phyloP scores from a whole-genome alignment of 495 filamentous ascomycete genomes.

The Trichoderma gamsii region DNA sequence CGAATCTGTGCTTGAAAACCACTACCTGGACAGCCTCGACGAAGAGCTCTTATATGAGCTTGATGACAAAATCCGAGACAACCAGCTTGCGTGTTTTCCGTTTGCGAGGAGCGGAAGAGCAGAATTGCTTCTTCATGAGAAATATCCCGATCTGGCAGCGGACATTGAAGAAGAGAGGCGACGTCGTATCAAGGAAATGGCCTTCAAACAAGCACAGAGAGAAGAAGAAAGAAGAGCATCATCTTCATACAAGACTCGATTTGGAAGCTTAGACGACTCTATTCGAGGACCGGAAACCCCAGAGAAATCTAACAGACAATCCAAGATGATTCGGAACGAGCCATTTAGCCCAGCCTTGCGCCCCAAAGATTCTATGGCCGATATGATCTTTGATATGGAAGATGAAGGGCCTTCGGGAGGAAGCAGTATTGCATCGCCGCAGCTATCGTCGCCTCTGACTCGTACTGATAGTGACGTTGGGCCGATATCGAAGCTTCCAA shows the following conservation, averaged over 20 bases:
- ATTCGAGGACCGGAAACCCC: constrained; percentile 43
- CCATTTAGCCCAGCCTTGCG: constrained; percentile 55
- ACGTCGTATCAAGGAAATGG: constrained; percentile 43
- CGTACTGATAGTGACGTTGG: neutral
- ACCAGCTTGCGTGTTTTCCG: constrained; percentile 69
- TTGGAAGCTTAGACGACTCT: constrained; percentile 52
- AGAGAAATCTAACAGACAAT: constrained; percentile 46
- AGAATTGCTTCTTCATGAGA: constrained; percentile 62
- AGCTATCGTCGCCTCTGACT: constrained; percentile 2
- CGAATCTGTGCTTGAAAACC: constrained; percentile 83
- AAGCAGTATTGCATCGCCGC: constrained; percentile 23
- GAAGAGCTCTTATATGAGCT: constrained; percentile 73
- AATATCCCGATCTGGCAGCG: constrained; percentile 54
- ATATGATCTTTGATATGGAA: constrained; percentile 93
- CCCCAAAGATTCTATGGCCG: constrained; percentile 57
- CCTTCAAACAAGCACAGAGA: constrained; percentile 51
- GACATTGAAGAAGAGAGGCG: constrained; percentile 49
- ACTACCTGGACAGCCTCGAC: constrained; percentile 79
- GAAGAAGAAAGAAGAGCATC: constrained; percentile 53
- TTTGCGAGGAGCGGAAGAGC: constrained; percentile 69
- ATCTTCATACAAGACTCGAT: constrained; percentile 40
- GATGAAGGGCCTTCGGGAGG: constrained; percentile 48
- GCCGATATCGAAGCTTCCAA: neutral
- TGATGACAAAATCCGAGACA: constrained; percentile 69
- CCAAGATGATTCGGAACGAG: constrained; percentile 41